Conservation (phyloP, 2,329 filamentous ascomycete genomes). For the Talaromyces marneffei region DNA sequence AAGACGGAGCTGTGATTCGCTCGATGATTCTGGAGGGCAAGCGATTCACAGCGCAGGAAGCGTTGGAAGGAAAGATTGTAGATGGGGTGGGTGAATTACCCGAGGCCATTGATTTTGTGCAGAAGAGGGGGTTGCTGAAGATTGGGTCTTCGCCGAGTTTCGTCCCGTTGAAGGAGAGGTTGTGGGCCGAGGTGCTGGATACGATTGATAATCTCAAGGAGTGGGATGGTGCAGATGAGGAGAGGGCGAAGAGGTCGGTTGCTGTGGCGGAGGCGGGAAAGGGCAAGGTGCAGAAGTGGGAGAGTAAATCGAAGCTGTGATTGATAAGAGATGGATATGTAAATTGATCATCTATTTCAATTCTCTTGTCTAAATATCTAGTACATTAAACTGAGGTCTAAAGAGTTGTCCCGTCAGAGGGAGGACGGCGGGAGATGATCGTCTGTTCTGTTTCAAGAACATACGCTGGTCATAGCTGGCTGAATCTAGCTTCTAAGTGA, state of each 20-base stretch:
- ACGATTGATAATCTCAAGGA: slow-evolving; percentile 51
- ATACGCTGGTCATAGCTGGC: not conserved
- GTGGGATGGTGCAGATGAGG: slow-evolving; percentile 41
- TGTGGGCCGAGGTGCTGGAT: slow-evolving; percentile 62
- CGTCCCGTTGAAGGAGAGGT: slow-evolving; percentile 65
- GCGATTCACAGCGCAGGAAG: slow-evolving; percentile 59
- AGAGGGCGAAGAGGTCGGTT: slow-evolving; percentile 46
- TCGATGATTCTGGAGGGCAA: slow-evolving; percentile 66
- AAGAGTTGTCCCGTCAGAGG: not conserved
- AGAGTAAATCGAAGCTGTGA: slow-evolving; percentile 29
- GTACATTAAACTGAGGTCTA: not conserved
- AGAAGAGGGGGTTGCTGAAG: slow-evolving; percentile 52
- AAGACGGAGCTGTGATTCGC: slow-evolving; percentile 49
- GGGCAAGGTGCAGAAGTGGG: slow-evolving; percentile 49
- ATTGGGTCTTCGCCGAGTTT: slow-evolving; percentile 64
- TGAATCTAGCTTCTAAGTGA: not conserved
- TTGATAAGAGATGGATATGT: not conserved
- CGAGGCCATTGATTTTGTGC: slow-evolving; percentile 56
- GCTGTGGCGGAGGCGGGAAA: slow-evolving; percentile 46
- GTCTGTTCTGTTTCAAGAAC: not conserved
- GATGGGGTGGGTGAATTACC: slow-evolving; percentile 62
- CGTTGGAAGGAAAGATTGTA: slow-evolving; percentile 61
- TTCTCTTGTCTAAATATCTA: not conserved
- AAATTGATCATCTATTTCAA: not conserved
- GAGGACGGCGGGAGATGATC: not conserved